Conservation (phyloP, 1,284 basidiomycete species). For the Papiliotrema laurentii region DNA sequence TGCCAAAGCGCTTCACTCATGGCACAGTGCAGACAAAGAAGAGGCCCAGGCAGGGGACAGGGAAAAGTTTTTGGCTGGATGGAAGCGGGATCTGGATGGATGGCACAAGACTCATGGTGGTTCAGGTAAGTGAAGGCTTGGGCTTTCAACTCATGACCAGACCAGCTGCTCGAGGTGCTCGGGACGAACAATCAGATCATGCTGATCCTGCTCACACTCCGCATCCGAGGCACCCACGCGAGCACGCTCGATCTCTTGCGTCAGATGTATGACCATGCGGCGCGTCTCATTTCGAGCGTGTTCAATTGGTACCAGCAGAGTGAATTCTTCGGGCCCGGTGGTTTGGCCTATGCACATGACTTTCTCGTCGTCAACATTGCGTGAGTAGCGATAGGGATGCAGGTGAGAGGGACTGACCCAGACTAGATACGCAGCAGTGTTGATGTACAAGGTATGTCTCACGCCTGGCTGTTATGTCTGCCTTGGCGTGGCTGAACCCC, state of each 20-base stretch:
- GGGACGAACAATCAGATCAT: slow-evolving; percentile 2
- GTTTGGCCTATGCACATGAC: slow-evolving; percentile 1
- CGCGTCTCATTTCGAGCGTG: neutral
- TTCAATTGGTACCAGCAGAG: neutral
- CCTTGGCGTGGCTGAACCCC: neutral
- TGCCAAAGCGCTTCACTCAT: neutral
- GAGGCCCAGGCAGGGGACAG: neutral
- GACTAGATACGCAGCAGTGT: neutral
- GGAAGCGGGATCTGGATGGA: neutral
- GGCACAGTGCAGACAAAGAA: neutral
- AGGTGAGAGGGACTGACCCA: neutral
- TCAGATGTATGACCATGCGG: neutral
- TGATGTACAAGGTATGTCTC: neutral
- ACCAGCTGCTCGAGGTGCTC: neutral
- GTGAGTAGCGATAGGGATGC: neutral
- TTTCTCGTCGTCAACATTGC: slow-evolving; percentile 5
- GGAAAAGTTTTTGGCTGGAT: neutral
- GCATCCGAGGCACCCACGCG: neutral
- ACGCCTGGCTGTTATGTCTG: too few species aligned
- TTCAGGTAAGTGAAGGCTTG: neutral
- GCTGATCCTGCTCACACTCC: slow-evolving; percentile 1
- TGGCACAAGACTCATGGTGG: neutral
- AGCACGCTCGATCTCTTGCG: neutral
- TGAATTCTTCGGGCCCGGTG: neutral
- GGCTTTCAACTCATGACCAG: neutral